These are phyloP conservation scores for Ustilago tritici DNA, from an alignment of 1,284 basidiomycete species.

Conservation along the genomic window DNA sequence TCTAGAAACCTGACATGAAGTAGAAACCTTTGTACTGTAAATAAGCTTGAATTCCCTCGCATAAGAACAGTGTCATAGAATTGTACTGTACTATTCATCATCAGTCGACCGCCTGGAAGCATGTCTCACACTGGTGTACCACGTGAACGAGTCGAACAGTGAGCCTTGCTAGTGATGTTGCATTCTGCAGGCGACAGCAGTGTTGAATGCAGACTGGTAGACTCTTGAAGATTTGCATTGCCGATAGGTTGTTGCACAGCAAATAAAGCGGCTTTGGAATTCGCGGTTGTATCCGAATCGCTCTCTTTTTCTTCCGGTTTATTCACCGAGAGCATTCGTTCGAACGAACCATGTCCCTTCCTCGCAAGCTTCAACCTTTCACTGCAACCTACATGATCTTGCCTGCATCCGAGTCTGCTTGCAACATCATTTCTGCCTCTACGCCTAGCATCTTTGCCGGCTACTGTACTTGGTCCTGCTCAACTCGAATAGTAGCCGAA, in stretches of 20 bases:
- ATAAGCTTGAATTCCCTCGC: not conserved
- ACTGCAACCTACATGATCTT: not conserved
- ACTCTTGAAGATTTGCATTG: conserved; percentile 1
- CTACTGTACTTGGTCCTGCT: not conserved
- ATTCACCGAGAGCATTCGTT: not conserved
- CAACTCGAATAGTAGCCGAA: not conserved
- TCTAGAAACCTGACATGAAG: conserved; percentile 13
- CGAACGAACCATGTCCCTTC: conserved; percentile 1
- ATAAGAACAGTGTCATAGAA: conserved; percentile 2
- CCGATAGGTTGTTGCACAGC: not conserved
- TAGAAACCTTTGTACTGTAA: not conserved
- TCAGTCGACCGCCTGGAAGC: not conserved
- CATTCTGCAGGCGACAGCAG: too few relatives aligned
- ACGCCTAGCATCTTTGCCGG: not conserved
- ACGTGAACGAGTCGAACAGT: not conserved
- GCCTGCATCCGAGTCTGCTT: not conserved
- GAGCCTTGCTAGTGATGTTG: not conserved
- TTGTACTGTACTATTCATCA: not conserved
- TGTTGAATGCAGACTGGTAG: too few relatives aligned
- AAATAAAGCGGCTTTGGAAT: conserved; percentile 3
- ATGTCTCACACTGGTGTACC: not conserved
- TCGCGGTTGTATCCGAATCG: not conserved
- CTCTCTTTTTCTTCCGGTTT: not conserved
- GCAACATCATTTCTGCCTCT: not conserved
- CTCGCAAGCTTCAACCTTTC: not conserved